Evolutionary conservation across 1,284 basidiomycete species (phyloP), one percentile per base, ranked within the genome.

Genomic region (Boletus sp.): DNA sequence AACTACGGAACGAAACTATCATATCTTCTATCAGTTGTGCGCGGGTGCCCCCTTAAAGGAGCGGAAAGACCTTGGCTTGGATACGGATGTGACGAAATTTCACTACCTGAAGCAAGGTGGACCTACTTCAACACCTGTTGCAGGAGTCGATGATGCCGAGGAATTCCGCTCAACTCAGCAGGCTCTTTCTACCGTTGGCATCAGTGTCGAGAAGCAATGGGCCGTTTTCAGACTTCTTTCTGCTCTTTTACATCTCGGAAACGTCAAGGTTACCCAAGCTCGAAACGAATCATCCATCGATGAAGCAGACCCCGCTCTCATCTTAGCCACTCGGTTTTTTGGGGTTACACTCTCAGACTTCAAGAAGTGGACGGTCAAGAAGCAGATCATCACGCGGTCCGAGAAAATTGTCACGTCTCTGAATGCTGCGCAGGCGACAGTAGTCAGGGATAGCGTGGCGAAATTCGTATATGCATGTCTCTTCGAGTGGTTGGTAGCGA

Each of bases 21-120:
- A 99, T 78, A 98, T 99, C 72, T 99, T 99, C 81, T 99, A 99
- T 78, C 97, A 99, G 76, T 82, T 99, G n/a, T 95, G 97, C 69
- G 93, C 97, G 4, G 97, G 97, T 56, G 95, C 95, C 6, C 96
- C 97, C 3, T 81, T 92, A 28, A 97, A 97, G 74, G 97, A 99
- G 74, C 88, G 94, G 51, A 97, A 97, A 77, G 94, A 97, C 70
- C 86, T 99, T 46, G 95, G 93, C 8, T 83, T 99, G 48, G 93
- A 95, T 65, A 81, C 83, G 10, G 94, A 97, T 71, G 83, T 92
- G 59, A 88, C 87, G 43, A 93, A 95, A 74, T 99, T 98, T 77
- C 85, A 90, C 67, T 99, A 95, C 72, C 83, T 99, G 63, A 95
- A 90, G 70, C 97, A 98, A 75, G 97, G 97, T 52, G 97, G 97